phyloP scores from a whole-genome alignment of 441 rosid species.

The Populus hybrid region DNA sequence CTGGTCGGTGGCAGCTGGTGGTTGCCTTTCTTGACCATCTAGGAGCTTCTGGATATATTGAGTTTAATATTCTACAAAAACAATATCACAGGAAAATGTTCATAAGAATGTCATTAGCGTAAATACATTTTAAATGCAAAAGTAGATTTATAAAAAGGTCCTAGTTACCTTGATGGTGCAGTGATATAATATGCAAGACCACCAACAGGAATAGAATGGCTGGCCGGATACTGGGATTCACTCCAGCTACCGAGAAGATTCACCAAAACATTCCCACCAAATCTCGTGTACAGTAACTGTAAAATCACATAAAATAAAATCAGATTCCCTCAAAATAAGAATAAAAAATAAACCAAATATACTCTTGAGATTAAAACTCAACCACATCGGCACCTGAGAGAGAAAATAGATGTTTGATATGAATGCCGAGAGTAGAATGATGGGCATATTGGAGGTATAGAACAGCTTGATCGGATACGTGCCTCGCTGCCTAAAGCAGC shows the following conservation, averaged over 20 bases:
- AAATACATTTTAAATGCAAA: neutral
- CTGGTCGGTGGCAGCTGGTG: no score
- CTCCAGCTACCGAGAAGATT: conserved; percentile 81
- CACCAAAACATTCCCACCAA: conserved; percentile 71
- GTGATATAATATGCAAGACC: conserved; percentile 61
- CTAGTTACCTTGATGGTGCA: conserved; percentile 40
- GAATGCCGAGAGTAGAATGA: conserved; percentile 84
- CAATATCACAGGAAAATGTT: conserved; percentile 1
- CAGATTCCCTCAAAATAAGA: no score
- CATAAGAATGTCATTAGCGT: neutral
- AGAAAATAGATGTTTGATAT: conserved; percentile 89
- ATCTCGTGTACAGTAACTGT: conserved; percentile 73
- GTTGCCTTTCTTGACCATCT: no score
- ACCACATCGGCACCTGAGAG: conserved; percentile 62
- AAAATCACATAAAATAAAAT: neutral
- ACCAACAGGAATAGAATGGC: conserved; percentile 83
- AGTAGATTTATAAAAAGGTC: neutral
- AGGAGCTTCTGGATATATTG: no score
- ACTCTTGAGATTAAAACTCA: neutral
- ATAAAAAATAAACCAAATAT: no score
- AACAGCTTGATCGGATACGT: conserved; percentile 85
- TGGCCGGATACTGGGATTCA: conserved; percentile 80
- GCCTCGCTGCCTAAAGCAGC: conserved; percentile 83
- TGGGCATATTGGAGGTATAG: conserved; percentile 83
- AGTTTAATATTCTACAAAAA: no score